Percentiles rank a stretch among this genome's conserved stretches.
Evolutionary conservation across 768 basidiomycete species (phyloP).

Genomic region (Tulasnella sp.): DNA sequence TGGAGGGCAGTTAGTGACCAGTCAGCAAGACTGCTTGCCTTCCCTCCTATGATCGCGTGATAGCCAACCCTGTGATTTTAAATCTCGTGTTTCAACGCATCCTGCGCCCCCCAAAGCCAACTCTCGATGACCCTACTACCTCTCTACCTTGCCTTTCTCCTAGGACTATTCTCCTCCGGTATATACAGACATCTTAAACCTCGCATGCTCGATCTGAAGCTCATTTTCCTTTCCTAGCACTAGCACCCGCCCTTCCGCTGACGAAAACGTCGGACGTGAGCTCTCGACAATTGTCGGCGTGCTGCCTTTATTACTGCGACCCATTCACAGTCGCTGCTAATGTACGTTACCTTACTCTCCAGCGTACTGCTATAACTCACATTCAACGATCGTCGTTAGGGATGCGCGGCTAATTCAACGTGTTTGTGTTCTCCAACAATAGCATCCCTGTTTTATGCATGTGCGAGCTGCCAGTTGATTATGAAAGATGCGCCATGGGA

Average conservation of each 20-base stretch:
- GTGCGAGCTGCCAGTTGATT: neutral
- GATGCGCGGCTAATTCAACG: neutral
- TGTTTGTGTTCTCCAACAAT: neutral
- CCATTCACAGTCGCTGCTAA: neutral
- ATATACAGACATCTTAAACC: neutral
- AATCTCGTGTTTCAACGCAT: neutral
- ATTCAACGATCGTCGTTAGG: neutral
- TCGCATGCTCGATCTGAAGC: neutral
- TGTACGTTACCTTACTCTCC: neutral
- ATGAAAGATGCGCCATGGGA: neutral
- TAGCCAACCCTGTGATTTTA: neutral
- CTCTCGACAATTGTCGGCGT: neutral
- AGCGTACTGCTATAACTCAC: neutral
- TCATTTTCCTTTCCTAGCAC: neutral
- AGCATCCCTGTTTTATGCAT: neutral
- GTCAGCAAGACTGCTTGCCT: neutral
- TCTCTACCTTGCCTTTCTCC: neutral
- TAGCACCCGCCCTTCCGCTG: neutral
- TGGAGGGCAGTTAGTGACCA: neutral
- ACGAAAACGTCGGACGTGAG: neutral
- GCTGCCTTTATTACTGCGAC: neutral
- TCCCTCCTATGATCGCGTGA: neutral
- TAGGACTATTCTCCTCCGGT: neutral
- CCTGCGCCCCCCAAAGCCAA: neutral
- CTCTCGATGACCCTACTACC: neutral